phyloP scores from a whole-genome alignment of 2,329 filamentous ascomycete genomes.

The Sporothrix pseudoabietina region DNA sequence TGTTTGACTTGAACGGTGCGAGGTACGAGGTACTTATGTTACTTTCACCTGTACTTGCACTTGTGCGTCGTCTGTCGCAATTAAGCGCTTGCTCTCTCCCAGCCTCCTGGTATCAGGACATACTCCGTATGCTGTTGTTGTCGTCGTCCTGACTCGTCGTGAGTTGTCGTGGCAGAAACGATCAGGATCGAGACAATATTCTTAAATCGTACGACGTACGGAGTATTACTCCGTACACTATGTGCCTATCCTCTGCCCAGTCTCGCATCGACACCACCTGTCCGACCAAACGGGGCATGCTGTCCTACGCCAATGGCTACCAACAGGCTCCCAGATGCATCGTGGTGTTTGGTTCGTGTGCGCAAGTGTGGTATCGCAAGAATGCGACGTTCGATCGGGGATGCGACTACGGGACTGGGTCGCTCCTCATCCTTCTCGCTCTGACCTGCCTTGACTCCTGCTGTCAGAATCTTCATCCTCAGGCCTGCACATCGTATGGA shows the following conservation, averaged over 20 bases:
- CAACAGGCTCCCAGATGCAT: not conserved
- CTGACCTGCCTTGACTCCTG: not conserved
- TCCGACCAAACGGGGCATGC: not conserved
- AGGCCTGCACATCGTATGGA: not conserved
- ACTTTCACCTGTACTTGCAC: not conserved
- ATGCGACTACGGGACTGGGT: not conserved
- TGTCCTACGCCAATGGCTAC: not conserved
- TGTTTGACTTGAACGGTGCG: not conserved
- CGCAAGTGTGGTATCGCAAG: not conserved
- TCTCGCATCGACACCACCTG: not conserved
- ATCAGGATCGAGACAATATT: not conserved
- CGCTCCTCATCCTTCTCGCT: not conserved
- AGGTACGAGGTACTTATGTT: not conserved
- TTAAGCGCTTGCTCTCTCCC: not conserved
- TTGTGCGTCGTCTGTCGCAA: not conserved
- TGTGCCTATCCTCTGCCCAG: not conserved
- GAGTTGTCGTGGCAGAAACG: not conserved
- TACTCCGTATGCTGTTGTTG: too few species aligned
- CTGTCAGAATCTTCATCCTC: not conserved
- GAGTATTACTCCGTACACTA: not conserved
- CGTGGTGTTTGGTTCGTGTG: not conserved
- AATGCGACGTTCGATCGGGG: slow-evolving; percentile 11
- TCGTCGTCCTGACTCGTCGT: not conserved
- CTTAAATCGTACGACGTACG: not conserved
- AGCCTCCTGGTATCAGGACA: not conserved